phyloP scores from a whole-genome alignment of 192 early-diverging fungal genomes.

The Entophlyctis helioformis region DNA sequence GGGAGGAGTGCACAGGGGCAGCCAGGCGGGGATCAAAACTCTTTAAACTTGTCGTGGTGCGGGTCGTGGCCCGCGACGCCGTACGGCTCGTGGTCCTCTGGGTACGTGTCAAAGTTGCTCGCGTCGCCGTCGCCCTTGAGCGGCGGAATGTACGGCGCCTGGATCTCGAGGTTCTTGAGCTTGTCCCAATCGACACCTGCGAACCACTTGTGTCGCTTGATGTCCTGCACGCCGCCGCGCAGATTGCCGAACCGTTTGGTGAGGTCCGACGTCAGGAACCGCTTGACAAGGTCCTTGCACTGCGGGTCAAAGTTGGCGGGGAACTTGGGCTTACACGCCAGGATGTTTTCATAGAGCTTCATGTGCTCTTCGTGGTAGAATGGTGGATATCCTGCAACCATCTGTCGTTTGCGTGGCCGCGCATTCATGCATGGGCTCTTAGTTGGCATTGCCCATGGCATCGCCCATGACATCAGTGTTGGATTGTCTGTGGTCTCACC shows the following conservation, averaged over 20 bases:
- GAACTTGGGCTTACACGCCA: constrained; percentile 55
- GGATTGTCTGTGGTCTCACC: constrained; percentile 6
- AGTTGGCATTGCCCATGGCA: too few relatives aligned
- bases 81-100: constrained; percentile 84
- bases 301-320: constrained; percentile 60
- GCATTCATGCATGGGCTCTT: too few relatives aligned
- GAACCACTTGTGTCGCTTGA: constrained; percentile 94
- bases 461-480: too few relatives aligned
- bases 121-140: constrained; percentile 76
- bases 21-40: too few relatives aligned
- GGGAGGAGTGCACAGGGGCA: too few relatives aligned
- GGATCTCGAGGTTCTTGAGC: constrained; percentile 57
- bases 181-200: constrained; percentile 83
- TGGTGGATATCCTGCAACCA: constrained; percentile 61
- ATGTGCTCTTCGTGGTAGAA: constrained; percentile 64
- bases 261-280: constrained; percentile 56
- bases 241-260: constrained; percentile 72
- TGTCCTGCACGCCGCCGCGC: constrained; percentile 65
- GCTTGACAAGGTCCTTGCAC: constrained; percentile 63
- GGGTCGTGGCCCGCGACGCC: constrained; percentile 60
- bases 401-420: constrained; percentile 9
- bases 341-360: constrained; percentile 63
- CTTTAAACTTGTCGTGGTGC: constrained; percentile 60
- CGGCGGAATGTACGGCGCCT: constrained; percentile 78
- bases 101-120: constrained; percentile 90